These are phyloP conservation scores for Parathielavia hyrcaniae DNA, from an alignment of 495 filamentous ascomycete species.

Conservation along the genomic window DNA sequence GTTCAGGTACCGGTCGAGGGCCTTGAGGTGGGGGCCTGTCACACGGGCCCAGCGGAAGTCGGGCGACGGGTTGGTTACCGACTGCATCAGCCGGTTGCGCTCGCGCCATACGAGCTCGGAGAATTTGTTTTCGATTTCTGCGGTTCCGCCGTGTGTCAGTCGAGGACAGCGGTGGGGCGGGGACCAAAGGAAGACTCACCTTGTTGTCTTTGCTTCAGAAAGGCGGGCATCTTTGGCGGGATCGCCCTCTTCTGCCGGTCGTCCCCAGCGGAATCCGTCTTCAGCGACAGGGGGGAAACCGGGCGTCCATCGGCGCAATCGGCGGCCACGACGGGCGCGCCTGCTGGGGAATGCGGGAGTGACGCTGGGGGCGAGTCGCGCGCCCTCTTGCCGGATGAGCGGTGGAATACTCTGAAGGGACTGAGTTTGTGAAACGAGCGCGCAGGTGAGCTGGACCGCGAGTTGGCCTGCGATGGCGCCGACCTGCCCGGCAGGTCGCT, in stretches of 20 bases:
- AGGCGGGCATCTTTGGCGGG: conserved; percentile 38
- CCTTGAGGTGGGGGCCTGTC: conserved; percentile 44
- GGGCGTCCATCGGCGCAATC: conserved; percentile 26
- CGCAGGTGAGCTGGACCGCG: conserved; percentile 12
- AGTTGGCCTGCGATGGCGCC: conserved; percentile 24
- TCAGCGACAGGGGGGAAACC: conserved; percentile 26
- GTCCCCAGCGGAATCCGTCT: conserved; percentile 12
- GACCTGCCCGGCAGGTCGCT: conserved; percentile 22
- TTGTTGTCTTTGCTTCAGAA: conserved; percentile 35
- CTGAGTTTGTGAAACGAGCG: conserved; percentile 28
- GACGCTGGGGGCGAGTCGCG: conserved; percentile 37
- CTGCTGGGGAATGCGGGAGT: conserved; percentile 27
- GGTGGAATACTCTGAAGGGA: conserved; percentile 31
- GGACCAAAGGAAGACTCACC: conserved; percentile 19
- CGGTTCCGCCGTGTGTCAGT: conserved; percentile 4
- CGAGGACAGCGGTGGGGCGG: not conserved
- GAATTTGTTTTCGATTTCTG: conserved; percentile 52
- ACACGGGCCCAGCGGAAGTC: conserved; percentile 51
- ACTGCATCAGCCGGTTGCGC: conserved; percentile 47
- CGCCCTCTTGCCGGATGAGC: conserved; percentile 37
- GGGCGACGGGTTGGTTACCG: conserved; percentile 39
- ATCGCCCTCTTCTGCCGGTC: conserved; percentile 8
- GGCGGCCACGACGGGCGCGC: conserved; percentile 20
- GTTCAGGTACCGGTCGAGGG: conserved; percentile 74
- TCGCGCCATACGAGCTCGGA: conserved; percentile 58